These are phyloP conservation scores for Panaeolus cyanescens DNA, from an alignment of 768 basidiomycete species.

Conservation along the genomic window DNA sequence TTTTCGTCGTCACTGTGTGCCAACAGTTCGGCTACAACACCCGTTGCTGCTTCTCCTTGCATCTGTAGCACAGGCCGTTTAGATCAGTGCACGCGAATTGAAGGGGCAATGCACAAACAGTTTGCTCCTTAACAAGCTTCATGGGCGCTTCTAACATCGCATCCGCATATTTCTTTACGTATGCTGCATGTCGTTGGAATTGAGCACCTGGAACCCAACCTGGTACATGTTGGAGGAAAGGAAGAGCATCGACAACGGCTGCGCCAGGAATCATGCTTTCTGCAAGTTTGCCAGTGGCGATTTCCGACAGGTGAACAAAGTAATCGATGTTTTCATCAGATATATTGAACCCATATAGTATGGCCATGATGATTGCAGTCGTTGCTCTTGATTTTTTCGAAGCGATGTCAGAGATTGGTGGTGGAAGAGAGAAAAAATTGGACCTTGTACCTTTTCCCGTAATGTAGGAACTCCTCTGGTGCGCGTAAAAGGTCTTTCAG, in stretches of 20 bases:
- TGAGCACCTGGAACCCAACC: conserved; percentile 15
- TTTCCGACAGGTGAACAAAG: conserved; percentile 13
- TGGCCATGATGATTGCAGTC: conserved; percentile 16
- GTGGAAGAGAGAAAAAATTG: not conserved
- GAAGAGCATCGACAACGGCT: conserved; percentile 13
- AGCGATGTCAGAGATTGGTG: not conserved
- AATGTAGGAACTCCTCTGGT: conserved; percentile 13
- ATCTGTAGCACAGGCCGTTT: not conserved
- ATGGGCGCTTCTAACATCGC: not conserved
- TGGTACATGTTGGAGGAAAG: conserved; percentile 14
- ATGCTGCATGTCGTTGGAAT: conserved; percentile 10
- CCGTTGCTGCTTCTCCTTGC: conserved; percentile 7
- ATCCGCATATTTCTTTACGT: conserved; percentile 5
- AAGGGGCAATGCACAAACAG: not conserved
- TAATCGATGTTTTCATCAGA: conserved; percentile 11
- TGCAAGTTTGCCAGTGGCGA: conserved; percentile 4
- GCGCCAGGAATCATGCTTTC: conserved; percentile 13
- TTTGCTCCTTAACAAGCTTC: not conserved
- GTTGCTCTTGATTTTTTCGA: not conserved
- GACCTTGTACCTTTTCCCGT: not conserved
- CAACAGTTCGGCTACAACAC: conserved; percentile 4
- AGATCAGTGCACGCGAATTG: not conserved
- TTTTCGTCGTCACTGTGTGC: not conserved
- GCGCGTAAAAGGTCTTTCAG: conserved; percentile 22
- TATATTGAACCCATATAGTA: conserved; percentile 14